These are phyloP conservation scores for Ceratocystis alfenasii DNA, from an alignment of 2,329 filamentous ascomycete species.

Conservation along the genomic window DNA sequence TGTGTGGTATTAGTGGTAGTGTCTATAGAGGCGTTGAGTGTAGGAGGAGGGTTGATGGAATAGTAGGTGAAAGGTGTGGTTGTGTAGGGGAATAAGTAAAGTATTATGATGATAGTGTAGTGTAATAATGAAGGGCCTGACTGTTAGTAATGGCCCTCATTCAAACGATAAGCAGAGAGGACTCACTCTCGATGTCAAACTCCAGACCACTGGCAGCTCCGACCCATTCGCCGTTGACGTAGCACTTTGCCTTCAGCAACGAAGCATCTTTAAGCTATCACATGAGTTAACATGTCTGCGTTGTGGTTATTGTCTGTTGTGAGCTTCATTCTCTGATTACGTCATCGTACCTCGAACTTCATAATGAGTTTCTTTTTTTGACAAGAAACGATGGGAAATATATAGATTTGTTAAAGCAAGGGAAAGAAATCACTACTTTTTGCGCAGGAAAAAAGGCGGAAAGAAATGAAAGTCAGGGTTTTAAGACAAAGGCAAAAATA, in stretches of 20 bases:
- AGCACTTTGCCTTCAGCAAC: constrained; percentile 57
- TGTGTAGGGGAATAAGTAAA: no score
- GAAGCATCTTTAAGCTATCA: constrained; percentile 48
- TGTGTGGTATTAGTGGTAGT: no score
- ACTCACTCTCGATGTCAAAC: constrained; percentile 55
- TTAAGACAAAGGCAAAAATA: background rate
- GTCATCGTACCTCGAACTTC: constrained; percentile 16
- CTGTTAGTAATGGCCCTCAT: background rate
- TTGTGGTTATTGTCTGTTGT: background rate
- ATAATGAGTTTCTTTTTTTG: background rate
- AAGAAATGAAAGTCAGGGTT: background rate
- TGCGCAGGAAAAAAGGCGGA: background rate
- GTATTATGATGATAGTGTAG: no score
- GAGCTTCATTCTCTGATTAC: background rate
- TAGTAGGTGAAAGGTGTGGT: no score
- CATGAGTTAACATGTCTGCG: background rate
- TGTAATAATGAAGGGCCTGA: no score
- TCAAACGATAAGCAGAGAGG: background rate
- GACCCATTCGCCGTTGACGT: constrained; percentile 69
- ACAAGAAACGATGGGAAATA: background rate
- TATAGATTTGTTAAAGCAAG: background rate
- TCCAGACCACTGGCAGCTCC: constrained; percentile 57
- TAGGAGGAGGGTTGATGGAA: no score
- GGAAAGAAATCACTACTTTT: background rate
- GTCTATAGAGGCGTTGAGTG: no score